Evolutionary conservation across 768 basidiomycete genomes (phyloP).

Genomic region (Podaxis sp.): DNA sequence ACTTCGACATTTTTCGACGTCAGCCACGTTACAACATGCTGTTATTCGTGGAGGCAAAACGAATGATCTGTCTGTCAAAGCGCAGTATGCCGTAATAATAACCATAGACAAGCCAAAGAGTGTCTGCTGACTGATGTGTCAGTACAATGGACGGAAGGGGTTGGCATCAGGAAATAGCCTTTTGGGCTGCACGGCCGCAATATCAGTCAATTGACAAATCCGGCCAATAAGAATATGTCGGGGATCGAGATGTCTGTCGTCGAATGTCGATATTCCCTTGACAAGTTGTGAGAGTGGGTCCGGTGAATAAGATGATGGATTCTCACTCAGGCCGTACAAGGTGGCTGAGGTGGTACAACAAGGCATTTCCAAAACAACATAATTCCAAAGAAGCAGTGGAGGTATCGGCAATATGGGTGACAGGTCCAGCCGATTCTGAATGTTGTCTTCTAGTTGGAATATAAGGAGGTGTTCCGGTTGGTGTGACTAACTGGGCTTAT

Average conservation of each 20-base stretch:
- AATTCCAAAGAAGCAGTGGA: not conserved
- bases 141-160: not conserved
- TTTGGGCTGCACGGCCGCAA: not conserved
- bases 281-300: not conserved
- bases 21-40: not conserved
- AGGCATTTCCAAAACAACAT: not conserved
- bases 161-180: conserved; percentile 1
- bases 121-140: not conserved
- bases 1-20: not conserved
- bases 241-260: not conserved
- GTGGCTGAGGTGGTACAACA: not conserved
- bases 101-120: not conserved
- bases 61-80: not conserved
- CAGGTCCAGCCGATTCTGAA: not conserved
- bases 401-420: not conserved
- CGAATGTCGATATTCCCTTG: not conserved
- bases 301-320: not conserved
- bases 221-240: not conserved
- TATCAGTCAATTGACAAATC: conserved; percentile 6
- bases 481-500: not conserved
- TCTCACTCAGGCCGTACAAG: not conserved
- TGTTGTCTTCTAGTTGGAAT: not conserved
- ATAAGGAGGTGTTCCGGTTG: not conserved
- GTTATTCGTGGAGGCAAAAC: not conserved
- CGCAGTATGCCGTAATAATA: not conserved